phyloP scores from a whole-genome alignment of 257 asterid genomes.

The Solanum etuberosum region DNA sequence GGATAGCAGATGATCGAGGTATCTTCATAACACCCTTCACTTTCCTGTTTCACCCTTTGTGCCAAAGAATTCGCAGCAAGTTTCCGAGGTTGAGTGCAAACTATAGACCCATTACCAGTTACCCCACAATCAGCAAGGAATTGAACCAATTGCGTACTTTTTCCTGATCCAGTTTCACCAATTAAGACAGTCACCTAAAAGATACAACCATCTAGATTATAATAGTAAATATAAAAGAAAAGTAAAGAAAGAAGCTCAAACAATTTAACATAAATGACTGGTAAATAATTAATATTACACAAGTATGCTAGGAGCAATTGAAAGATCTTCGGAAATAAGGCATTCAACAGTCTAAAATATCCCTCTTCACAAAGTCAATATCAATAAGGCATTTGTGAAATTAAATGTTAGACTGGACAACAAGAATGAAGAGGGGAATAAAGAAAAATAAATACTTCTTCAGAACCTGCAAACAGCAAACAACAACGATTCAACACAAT shows the following conservation, averaged over 20 bases:
- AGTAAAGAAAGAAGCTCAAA: neutral
- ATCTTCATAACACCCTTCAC: constrained; percentile 48
- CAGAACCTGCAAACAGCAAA: neutral
- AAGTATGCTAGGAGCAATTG: neutral
- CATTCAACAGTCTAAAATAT: neutral
- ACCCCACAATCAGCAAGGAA: constrained; percentile 72
- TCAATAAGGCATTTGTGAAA: neutral
- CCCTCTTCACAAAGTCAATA: neutral
- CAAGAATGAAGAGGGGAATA: neutral
- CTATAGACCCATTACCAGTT: constrained; percentile 35
- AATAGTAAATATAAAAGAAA: neutral
- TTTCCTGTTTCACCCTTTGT: constrained; percentile 80
- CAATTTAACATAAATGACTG: neutral
- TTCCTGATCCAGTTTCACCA: constrained; percentile 98
- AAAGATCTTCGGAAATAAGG: neutral
- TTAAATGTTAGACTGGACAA: neutral
- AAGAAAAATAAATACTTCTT: neutral
- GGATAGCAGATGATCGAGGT: constrained; percentile 34
- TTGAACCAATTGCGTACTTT: constrained; percentile 92
- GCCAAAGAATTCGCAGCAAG: constrained; percentile 75
- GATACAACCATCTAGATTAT: neutral
- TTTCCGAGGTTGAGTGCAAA: constrained; percentile 96
- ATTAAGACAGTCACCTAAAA: constrained; percentile 55
- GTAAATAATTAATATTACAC: neutral
- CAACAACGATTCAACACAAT: neutral